Evolutionary conservation across 768 basidiomycete species (phyloP).

Genomic region (Kwoniella botswanensis): DNA sequence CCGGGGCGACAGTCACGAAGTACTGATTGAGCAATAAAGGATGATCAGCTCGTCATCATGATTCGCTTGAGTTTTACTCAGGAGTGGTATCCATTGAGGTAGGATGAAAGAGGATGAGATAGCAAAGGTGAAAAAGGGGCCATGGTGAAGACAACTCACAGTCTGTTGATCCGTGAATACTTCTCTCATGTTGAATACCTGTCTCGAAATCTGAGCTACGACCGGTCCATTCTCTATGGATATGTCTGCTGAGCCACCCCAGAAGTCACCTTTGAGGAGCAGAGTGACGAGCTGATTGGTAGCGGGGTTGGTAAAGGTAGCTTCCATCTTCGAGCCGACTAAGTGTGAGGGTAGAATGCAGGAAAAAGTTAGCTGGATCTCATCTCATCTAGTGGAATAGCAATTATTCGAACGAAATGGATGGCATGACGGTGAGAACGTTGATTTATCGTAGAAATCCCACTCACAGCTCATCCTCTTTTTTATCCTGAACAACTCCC

Average conservation of each 20-base stretch:
- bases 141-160: slow-evolving; percentile 30
- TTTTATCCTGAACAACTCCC: slow-evolving; percentile 46
- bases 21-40: slow-evolving; percentile 29
- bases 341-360: background rate
- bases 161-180: slow-evolving; percentile 53
- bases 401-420: no score
- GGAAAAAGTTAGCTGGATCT: no score
- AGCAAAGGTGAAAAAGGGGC: background rate
- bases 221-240: slow-evolving; percentile 37
- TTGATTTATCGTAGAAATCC: no score
- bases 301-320: slow-evolving; percentile 49
- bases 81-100: background rate
- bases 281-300: slow-evolving; percentile 44
- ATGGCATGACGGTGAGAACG: no score
- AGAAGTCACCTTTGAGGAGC: slow-evolving; percentile 52
- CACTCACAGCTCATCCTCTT: slow-evolving; percentile 39
- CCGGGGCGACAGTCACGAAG: slow-evolving; percentile 55
- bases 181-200: slow-evolving; percentile 50
- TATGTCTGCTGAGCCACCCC: slow-evolving; percentile 53
- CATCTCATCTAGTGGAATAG: no score
- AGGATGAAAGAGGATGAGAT: background rate
- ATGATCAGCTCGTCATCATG: background rate
- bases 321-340: slow-evolving; percentile 55
- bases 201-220: slow-evolving; percentile 54
- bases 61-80: background rate